Evolutionary conservation across 164 flowering plant species (phyloP).

Genomic region (Malania oleifera): DNA sequence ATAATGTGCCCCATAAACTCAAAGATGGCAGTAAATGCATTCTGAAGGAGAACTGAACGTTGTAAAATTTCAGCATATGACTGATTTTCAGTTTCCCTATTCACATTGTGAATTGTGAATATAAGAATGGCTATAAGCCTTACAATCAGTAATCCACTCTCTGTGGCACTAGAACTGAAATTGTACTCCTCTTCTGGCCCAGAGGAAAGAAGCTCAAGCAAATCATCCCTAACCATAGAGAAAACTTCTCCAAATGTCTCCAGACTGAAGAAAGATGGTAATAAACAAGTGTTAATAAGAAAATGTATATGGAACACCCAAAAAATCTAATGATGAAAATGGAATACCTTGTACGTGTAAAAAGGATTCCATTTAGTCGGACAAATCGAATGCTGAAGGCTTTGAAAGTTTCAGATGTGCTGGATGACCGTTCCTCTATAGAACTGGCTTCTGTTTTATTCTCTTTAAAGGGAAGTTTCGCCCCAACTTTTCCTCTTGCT

Average conservation of each 20-base stretch:
- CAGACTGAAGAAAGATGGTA: conserved; percentile 40
- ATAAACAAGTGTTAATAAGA: background rate
- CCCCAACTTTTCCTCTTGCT: conserved; percentile 65
- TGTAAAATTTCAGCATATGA: conserved; percentile 91
- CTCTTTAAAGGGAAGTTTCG: conserved; percentile 38
- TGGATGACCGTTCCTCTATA: conserved; percentile 30
- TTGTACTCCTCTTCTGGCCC: conserved; percentile 61
- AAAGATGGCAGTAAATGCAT: conserved; percentile 78
- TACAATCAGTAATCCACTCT: conserved; percentile 60
- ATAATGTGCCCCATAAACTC: conserved; percentile 69
- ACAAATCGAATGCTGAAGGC: conserved; percentile 73
- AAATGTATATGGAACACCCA: no score
- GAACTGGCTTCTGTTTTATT: conserved; percentile 26
- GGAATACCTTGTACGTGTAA: conserved; percentile 86
- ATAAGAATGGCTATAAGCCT: conserved; percentile 72
- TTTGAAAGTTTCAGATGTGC: conserved; percentile 38
- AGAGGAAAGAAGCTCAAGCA: conserved; percentile 65
- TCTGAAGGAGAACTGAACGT: conserved; percentile 71
- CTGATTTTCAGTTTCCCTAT: conserved; percentile 68
- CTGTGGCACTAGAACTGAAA: conserved; percentile 71
- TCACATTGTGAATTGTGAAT: conserved; percentile 72
- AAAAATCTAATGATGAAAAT: background rate
- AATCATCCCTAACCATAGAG: conserved; percentile 43
- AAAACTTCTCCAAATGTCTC: conserved; percentile 82
- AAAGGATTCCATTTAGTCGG: conserved; percentile 87